These are phyloP conservation scores for Puccinia novopanici DNA, from an alignment of 1,284 basidiomycete genomes.

Conservation along the genomic window DNA sequence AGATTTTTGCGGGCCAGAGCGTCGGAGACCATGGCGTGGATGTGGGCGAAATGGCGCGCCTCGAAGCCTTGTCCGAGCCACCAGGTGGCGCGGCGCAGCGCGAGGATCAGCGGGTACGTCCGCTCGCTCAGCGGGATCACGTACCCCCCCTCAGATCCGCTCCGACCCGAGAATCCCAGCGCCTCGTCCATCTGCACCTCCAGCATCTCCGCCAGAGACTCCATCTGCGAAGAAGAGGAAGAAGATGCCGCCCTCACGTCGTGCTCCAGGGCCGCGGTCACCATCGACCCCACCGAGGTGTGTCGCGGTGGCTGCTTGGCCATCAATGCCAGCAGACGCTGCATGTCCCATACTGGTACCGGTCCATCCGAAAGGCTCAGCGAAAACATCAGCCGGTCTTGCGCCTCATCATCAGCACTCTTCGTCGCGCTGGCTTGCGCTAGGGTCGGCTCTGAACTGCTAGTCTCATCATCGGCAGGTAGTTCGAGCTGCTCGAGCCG, in stretches of 20 bases:
- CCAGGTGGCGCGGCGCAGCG: constrained; percentile 35
- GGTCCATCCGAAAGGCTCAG: constrained; percentile 25
- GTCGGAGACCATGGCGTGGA: constrained; percentile 13
- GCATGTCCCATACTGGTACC: constrained; percentile 33
- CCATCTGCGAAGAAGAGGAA: not conserved
- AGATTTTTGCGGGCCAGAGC: constrained; percentile 5
- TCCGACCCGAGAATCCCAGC: not conserved
- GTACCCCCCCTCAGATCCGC: not conserved
- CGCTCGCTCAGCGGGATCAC: constrained; percentile 37
- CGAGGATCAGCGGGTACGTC: constrained; percentile 29
- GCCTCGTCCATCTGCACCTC: constrained; percentile 22
- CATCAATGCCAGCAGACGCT: constrained; percentile 8
- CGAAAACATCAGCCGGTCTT: constrained; percentile 29
- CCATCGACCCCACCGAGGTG: not conserved
- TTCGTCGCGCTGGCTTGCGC: not conserved
- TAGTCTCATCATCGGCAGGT: not conserved
- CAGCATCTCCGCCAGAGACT: constrained; percentile 15
- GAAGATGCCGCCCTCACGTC: too few relatives aligned
- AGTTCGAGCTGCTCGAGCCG: constrained; percentile 4
- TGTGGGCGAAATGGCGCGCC: constrained; percentile 4
- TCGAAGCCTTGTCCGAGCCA: constrained; percentile 49
- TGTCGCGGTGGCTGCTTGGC: constrained; percentile 28
- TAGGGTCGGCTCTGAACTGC: not conserved
- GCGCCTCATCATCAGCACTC: not conserved
- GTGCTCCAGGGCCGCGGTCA: constrained; percentile 6